These are phyloP conservation scores for Lumnitzera racemosa DNA, from an alignment of 345 rosid species.

Conservation along the genomic window DNA sequence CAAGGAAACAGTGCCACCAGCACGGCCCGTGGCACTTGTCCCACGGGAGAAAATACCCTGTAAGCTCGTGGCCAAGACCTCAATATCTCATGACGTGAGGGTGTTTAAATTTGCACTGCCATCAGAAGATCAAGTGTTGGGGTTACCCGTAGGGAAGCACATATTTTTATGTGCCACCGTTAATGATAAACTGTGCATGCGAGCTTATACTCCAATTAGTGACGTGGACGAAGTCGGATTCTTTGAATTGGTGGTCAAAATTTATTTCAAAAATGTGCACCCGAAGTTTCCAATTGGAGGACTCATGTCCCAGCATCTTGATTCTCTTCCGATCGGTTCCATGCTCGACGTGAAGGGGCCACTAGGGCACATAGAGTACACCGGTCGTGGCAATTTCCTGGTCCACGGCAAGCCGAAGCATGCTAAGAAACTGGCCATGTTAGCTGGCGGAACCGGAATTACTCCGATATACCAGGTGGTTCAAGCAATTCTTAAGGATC, in stretches of 20 bases:
- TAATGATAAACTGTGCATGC: constrained; percentile 60
- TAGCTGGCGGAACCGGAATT: constrained; percentile 93
- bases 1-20: constrained; percentile 31
- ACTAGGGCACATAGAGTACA: constrained; percentile 72
- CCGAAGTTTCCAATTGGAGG: constrained; percentile 89
- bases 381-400: constrained; percentile 57
- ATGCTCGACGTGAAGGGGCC: constrained; percentile 79
- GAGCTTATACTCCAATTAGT: constrained; percentile 89
- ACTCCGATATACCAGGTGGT: constrained; percentile 82
- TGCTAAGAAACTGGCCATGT: constrained; percentile 76
- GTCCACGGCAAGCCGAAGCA: constrained; percentile 75
- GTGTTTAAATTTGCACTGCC: constrained; percentile 65
- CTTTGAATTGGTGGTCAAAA: constrained; percentile 71
- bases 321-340: constrained; percentile 59
- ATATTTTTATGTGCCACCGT: constrained; percentile 62
- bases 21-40: constrained; percentile 46
- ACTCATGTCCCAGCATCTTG: constrained; percentile 68
- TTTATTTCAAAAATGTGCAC: constrained; percentile 68
- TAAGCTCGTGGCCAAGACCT: constrained; percentile 64
- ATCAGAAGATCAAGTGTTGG: constrained; percentile 55
- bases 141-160: constrained; percentile 85
- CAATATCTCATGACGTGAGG: constrained; percentile 65
- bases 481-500: constrained; percentile 66
- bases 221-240: constrained; percentile 54
- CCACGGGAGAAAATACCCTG: constrained; percentile 78